Evolutionary conservation across 1,139 yeast species (phyloP), one percentile per base, ranked within the genome.

Genomic region (Scheffersomyces insectosa): DNA sequence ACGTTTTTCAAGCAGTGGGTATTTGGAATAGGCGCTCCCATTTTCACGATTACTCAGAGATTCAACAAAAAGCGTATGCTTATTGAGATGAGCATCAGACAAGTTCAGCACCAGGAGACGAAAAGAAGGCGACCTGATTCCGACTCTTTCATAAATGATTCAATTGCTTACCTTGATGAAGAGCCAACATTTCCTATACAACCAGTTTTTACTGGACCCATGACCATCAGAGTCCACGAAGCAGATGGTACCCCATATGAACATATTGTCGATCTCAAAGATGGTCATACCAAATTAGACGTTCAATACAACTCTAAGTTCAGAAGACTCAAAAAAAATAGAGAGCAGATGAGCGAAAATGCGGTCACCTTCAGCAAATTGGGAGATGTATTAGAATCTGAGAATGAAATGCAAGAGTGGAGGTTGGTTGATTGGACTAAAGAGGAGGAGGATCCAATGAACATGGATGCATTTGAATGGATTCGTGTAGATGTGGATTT

Each of bases 231-330:
- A 57, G 91, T 95, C 36, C 99, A 95, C 60, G 99, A 95, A 62
- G 95, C 97, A 0, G 99, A 95, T 63, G 99, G 99, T n/a, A 89
- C 98, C 0, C 99, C 99, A 0, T 93, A 95, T 58, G 99, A 95
- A 59, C 99, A 95, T 61, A 93, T 95, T 38, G 96, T 95, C 16
- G 95, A 90, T 52, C 72, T 95, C 43, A 88, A 89, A 56, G 98
- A 91, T 45, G 80, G 82, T 2, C 82, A 83, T 51, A 88, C 96
- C 0, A 90, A 88, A 56, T 72, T 95, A 40, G 99, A 95, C 58
- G 89, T 95, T 38, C 98, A 89, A 57, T 93, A 93, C 65, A 93
- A 95, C 60, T 89, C 98, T 11, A 93, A 90, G 62, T 89, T 87
- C 46, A 85, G 87, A 60, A 79, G 91, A 56, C 79, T 79, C 57